Percentiles rank a stretch among this genome's conserved stretches.
Evolutionary conservation across 2,329 filamentous ascomycete species (phyloP).

Genomic region (Chaetomiaceae sp.): DNA sequence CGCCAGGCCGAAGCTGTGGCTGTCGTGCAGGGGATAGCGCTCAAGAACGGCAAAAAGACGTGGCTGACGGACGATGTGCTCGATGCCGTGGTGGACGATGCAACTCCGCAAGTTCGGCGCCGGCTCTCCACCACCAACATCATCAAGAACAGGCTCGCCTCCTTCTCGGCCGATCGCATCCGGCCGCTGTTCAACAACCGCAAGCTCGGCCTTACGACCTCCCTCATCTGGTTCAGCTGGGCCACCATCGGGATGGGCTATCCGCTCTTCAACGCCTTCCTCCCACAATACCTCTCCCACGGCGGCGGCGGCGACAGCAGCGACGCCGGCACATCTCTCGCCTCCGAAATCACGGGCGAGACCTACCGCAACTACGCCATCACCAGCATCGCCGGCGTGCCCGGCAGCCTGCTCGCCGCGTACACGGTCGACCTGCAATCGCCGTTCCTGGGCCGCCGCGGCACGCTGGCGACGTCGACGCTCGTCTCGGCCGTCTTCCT

Average conservation of each 20-base stretch:
- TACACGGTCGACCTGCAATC: conserved; percentile 62
- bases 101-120: conserved; percentile 1
- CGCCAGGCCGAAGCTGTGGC: conserved; percentile 73
- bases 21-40: conserved; percentile 71
- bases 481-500: conserved; percentile 62
- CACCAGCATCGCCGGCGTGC: conserved; percentile 68
- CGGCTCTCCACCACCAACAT: conserved; percentile 34
- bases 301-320: conserved; percentile 36
- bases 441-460: conserved; percentile 60
- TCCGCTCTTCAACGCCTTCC: conserved; percentile 81
- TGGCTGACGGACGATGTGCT: conserved; percentile 70
- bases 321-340: conserved; percentile 29
- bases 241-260: conserved; percentile 79
- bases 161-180: conserved; percentile 63
- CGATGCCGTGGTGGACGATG: conserved; percentile 46
- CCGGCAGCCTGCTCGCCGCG: conserved; percentile 68
- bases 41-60: conserved; percentile 61
- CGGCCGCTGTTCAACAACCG: conserved; percentile 56
- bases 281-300: conserved; percentile 76
- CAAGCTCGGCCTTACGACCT: conserved; percentile 46
- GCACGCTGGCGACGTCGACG: conserved; percentile 63
- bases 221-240: conserved; percentile 72
- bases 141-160: conserved; percentile 52
- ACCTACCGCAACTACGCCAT: conserved; percentile 80
- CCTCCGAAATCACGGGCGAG: conserved; percentile 35